Conservation (phyloP, 352 stramenopile genomes). For the Globisporangium abappressorium region DNA sequence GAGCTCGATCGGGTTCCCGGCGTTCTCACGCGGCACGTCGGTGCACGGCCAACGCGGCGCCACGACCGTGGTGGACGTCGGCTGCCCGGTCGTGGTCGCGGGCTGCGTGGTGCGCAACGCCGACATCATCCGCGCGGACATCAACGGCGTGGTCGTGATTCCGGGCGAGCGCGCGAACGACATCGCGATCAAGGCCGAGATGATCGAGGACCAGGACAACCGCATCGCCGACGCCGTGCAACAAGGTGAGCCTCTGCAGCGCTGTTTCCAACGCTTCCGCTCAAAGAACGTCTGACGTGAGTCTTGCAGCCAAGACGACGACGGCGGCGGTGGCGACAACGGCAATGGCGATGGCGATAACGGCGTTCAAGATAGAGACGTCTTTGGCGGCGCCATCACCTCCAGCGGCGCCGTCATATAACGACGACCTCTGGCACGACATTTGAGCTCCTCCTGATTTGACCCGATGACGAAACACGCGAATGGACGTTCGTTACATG, state of each 20-base stretch:
- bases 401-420: constrained; percentile 10
- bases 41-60: constrained; percentile 61
- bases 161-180: constrained; percentile 66
- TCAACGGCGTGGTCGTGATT: constrained; percentile 83
- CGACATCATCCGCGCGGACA: constrained; percentile 80
- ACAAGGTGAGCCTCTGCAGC: constrained; percentile 72
- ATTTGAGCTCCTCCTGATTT: constrained; percentile 3
- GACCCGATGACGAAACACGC: neutral
- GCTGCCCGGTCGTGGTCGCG: constrained; percentile 59
- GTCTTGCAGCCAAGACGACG: constrained; percentile 2
- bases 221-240: constrained; percentile 76
- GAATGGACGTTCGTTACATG: neutral
- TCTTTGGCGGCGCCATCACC: neutral
- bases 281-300: constrained; percentile 60
- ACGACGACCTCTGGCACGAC: constrained; percentile 14
- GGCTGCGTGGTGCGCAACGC: constrained; percentile 75
- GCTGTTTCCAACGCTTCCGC: constrained; percentile 76
- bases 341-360: neutral
- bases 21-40: constrained; percentile 68
- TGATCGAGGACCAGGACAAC: constrained; percentile 79
- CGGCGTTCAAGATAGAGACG: neutral
- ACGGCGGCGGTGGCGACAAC: neutral
- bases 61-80: constrained; percentile 69
- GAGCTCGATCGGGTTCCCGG: constrained; percentile 59
- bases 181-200: constrained; percentile 64